Evolutionary conservation across 2,329 filamentous ascomycete species (phyloP), one percentile per base, ranked within the genome.

Genomic region (Colletotrichum abscissum): DNA sequence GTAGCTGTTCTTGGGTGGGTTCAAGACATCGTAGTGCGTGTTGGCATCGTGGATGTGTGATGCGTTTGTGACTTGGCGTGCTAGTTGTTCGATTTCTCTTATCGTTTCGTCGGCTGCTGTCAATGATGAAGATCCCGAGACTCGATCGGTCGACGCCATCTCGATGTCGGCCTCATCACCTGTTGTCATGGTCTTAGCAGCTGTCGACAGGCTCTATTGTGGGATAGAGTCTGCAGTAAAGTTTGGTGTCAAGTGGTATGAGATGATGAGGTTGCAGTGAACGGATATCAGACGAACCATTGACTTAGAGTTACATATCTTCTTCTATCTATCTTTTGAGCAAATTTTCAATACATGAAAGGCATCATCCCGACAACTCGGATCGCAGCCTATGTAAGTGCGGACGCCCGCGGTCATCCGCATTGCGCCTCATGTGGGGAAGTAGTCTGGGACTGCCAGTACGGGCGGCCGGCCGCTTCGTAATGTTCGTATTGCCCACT

Each of bases 1-100:
- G 7, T 26, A 19, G 22, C 74, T 69, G 26, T 74, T 64, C 9
- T 72, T 69, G 7, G 66, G 57, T 6, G 74, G 74, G 49, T 62
- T 74, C 12, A 75, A 60, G 57, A 73, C 72, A 11, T 72, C 63
- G 28, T 66, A 26, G 35, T 66, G 49, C 3, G n/a, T 52, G 5
- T 65, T 24, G 24, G 26, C 57, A 26, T 56, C 58, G n/a, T 70
- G 54, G 3, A 26, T 52, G 12, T 52, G 49, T 2, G 73, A 73
- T 14, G 30, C 38, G 19, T 24, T 58, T 6, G 73, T 75, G 14
- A 75, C 22, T 30, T 63, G 73, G 14, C 67, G 70, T 16, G 73
- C 73, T 12, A 75, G 35, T 12, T 63, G 30, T 28, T 67, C 63
- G 14, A 75, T 70, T 33, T 63, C 57, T 16, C 35, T 28, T 7